Base-by-base conservation (phyloP, 805 yeast genomes). In the Wickerhamomyces canadensis region DNA sequence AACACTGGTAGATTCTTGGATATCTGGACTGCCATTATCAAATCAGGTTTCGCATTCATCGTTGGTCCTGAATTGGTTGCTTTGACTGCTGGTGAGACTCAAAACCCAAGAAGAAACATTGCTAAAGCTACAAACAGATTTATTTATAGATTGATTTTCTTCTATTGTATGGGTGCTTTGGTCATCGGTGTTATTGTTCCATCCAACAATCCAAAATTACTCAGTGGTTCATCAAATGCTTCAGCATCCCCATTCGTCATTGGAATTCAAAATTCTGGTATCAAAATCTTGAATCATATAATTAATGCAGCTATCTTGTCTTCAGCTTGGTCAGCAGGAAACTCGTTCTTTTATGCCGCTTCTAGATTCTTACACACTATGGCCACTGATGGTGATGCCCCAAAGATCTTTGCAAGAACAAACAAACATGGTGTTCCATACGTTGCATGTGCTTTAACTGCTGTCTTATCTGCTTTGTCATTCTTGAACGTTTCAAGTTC, bases 251-350 rank as follows among this genome's bases (percentile, higher is more conserved):
- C 95, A 19, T 85, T 84, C 54, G 89, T 84, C 38, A 79, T 84
- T 54, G 95, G 95, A 37, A 80, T 86, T 51, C 73, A 74, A 46
- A 69, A 69, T 45, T 84, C 84, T 24, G 69, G 74, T 30, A 84
- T 85, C 45, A 52, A 60, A 16, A 91, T 76, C 0, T 65, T 86
- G 45, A 86, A 88, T 32, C 83, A 81, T 49, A 72, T 87, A 37
- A 68, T 87, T 54, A 87, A 87, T 57, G 91, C 83, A 5, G 78
- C 84, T 58, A 81, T 87, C 47, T 62, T 87, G 54, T 62, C 85
- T 25, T 82, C 86, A 44, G 89, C 86, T 34, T 74, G 84, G 58
- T 84, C 93, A 8, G 91, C 94, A 30, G 80, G 84, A 27, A 85
- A 84, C 62, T 80, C 89, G 2, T 88, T 81, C 62, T 70, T 84